Conservation (phyloP, 2,329 filamentous ascomycete genomes). For the Claviceps citrina region DNA sequence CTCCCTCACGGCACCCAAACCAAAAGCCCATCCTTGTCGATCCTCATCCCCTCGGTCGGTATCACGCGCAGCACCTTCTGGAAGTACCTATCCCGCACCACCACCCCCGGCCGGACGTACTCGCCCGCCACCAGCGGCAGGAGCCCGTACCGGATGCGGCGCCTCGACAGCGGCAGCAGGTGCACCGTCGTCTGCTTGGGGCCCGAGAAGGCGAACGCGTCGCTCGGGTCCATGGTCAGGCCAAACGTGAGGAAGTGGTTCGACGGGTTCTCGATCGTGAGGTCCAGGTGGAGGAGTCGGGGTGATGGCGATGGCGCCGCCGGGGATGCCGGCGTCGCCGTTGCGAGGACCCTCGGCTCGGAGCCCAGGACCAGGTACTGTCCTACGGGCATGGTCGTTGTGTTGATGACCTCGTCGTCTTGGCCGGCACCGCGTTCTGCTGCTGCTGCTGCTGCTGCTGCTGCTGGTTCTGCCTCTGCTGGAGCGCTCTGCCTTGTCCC, state of each 20-base stretch:
- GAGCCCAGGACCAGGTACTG: constrained; percentile 65
- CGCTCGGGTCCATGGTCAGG: constrained; percentile 78
- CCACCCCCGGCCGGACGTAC: constrained; percentile 58
- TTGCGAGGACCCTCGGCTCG: constrained; percentile 71
- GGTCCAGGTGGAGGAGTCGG: constrained; percentile 29
- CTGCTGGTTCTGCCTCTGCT: too few relatives aligned
- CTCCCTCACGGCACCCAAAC: constrained; percentile 51
- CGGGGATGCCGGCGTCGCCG: constrained; percentile 33
- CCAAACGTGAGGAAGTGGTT: constrained; percentile 91
- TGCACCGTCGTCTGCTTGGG: constrained; percentile 68
- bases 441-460: constrained; percentile 8
- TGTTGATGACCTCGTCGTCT: constrained; percentile 34
- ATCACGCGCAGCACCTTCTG: constrained; percentile 76
- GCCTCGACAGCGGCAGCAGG: constrained; percentile 65
- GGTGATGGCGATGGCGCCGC: constrained; percentile 15
- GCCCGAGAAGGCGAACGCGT: constrained; percentile 85
- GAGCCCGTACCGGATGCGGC: constrained; percentile 58
- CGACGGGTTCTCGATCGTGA: constrained; percentile 82
- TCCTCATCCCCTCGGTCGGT: constrained; percentile 57
- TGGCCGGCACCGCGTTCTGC: not conserved
- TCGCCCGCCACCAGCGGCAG: constrained; percentile 48
- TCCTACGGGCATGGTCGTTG: constrained; percentile 59
- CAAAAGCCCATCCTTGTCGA: constrained; percentile 47
- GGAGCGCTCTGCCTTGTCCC: too few relatives aligned
- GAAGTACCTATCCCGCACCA: constrained; percentile 81